These are phyloP conservation scores for Fomitopsis pinicola DNA, from an alignment of 1,284 basidiomycete species.

Conservation along the genomic window DNA sequence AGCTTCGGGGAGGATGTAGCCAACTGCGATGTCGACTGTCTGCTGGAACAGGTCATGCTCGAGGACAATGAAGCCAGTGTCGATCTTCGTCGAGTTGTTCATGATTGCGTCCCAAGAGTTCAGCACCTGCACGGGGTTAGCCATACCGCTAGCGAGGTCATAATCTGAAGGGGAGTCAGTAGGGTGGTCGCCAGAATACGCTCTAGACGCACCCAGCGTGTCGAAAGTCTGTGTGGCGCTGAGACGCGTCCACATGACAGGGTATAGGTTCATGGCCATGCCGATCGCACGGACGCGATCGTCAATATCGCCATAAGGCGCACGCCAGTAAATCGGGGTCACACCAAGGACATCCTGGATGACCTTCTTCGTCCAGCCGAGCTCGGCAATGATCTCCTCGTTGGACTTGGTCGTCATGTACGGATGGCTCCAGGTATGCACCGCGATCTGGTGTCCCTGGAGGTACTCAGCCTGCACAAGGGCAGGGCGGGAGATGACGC, in stretches of 20 bases:
- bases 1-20: conserved; percentile 67
- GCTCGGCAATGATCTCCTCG: conserved; percentile 83
- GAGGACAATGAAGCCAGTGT: conserved; percentile 69
- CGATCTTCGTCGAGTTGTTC: conserved; percentile 41
- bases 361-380: conserved; percentile 83
- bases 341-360: conserved; percentile 78
- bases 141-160: conserved; percentile 64
- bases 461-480: conserved; percentile 72
- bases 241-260: conserved; percentile 68
- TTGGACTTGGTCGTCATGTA: conserved; percentile 73
- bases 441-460: conserved; percentile 65
- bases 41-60: conserved; percentile 73
- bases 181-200: neutral
- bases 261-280: conserved; percentile 60
- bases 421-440: conserved; percentile 71
- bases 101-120: conserved; percentile 65
- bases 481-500: conserved; percentile 57
- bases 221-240: conserved; percentile 57
- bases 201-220: conserved; percentile 44
- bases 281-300: conserved; percentile 81
- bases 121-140: conserved; percentile 53
- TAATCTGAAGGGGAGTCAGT: conserved; percentile 47
- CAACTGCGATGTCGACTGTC: conserved; percentile 62
- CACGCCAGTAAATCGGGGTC: conserved; percentile 62
- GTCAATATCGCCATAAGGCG: conserved; percentile 69